Evolutionary conservation across 2,329 filamentous ascomycete genomes (phyloP).

Genomic region (Neophaeococcomyces aloes): DNA sequence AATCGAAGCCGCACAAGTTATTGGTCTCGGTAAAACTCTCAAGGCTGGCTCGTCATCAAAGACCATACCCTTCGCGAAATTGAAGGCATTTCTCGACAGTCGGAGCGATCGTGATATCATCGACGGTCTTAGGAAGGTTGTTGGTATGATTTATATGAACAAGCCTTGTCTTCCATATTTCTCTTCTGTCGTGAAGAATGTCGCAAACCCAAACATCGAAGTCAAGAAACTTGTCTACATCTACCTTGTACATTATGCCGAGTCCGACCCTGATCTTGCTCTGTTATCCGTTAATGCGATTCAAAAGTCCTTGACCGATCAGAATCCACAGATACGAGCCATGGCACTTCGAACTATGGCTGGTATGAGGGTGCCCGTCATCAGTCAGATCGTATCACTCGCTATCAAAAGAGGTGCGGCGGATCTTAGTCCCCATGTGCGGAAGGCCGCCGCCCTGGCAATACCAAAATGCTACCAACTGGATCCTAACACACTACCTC

Average conservation of each 20-base stretch:
- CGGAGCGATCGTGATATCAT: constrained; percentile 85
- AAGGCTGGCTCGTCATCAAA: constrained; percentile 51
- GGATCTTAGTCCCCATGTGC: constrained; percentile 90
- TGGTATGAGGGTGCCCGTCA: constrained; percentile 90
- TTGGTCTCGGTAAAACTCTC: constrained; percentile 45
- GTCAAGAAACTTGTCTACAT: constrained; percentile 99
- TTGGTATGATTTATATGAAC: constrained; percentile 88
- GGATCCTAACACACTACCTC: constrained; percentile 73
- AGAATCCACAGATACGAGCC: constrained; percentile 79
- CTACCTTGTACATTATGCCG: constrained; percentile 92
- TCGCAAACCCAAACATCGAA: constrained; percentile 83
- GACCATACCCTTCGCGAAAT: constrained; percentile 65
- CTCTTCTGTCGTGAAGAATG: constrained; percentile 96
- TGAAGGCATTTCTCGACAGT: constrained; percentile 91
- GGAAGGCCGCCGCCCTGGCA: constrained; percentile 82
- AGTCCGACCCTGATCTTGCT: constrained; percentile 88
- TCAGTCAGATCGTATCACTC: constrained; percentile 91
- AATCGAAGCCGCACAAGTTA: constrained; percentile 88
- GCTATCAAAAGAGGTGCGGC: constrained; percentile 88
- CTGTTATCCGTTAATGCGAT: constrained; percentile 97
- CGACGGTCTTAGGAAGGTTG: constrained; percentile 79
- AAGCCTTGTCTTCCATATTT: constrained; percentile 87
- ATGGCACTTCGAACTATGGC: constrained; percentile 95
- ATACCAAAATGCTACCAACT: constrained; percentile 93
- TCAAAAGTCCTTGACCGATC: constrained; percentile 90